phyloP scores from a whole-genome alignment of 2,329 filamentous ascomycete species.

The Paecilomyces sp. region DNA sequence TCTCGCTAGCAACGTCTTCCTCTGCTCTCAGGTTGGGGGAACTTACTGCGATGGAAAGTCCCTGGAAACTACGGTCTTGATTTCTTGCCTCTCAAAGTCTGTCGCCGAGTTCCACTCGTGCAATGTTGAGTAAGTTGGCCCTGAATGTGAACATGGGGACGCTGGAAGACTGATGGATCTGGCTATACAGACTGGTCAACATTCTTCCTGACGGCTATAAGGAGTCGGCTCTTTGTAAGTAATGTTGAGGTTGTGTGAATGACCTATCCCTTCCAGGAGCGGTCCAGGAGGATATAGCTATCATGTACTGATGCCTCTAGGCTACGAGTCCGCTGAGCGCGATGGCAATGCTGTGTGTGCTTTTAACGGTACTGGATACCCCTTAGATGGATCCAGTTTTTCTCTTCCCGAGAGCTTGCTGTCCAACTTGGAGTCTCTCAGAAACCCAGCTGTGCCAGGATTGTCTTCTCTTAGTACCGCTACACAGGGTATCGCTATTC shows the following conservation, averaged over 20 bases:
- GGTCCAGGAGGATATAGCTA: not conserved
- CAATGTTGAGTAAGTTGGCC: constrained; percentile 9
- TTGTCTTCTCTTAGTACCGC: not conserved
- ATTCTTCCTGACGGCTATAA: constrained; percentile 10
- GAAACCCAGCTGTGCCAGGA: not conserved
- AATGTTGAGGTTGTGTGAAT: not conserved
- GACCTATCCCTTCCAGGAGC: not conserved
- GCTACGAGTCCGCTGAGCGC: constrained; percentile 7
- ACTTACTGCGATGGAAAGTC: constrained; percentile 13
- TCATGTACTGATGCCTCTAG: constrained; percentile 2
- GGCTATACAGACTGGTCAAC: constrained; percentile 5
- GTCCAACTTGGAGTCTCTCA: not conserved
- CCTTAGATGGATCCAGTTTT: not conserved
- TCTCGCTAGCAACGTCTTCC: constrained; percentile 9
- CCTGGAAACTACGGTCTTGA: constrained; percentile 8
- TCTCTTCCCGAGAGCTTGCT: constrained; percentile 8
- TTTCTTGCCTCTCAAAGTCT: constrained; percentile 9
- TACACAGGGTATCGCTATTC: not conserved
- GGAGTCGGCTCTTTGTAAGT: constrained; percentile 11
- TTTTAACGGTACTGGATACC: constrained; percentile 19
- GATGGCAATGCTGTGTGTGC: constrained; percentile 17
- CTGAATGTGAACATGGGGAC: not conserved
- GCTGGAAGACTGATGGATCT: not conserved
- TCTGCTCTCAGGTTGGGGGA: constrained; percentile 11
- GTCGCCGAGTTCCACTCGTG: constrained; percentile 11